Evolutionary conservation across 2,329 filamentous ascomycete genomes (phyloP).

Genomic region (Colletotrichum australisinense): DNA sequence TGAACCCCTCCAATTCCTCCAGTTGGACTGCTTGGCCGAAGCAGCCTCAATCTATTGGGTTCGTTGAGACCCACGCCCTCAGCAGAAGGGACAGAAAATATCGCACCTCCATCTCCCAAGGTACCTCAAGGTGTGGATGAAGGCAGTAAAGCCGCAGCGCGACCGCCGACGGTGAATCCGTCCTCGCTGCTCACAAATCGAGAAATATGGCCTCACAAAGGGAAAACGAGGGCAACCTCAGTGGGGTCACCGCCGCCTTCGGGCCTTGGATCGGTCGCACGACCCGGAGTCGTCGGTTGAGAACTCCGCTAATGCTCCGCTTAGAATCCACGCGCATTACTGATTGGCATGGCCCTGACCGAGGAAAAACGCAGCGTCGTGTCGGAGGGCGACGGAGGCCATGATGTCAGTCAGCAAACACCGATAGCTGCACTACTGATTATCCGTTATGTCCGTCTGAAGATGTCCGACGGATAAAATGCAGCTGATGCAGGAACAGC

Average conservation of each 20-base stretch:
- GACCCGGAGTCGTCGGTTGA: conserved; percentile 30
- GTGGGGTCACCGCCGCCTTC: conserved; percentile 32
- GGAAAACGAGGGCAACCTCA: conserved; percentile 22
- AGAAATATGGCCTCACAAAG: conserved; percentile 28
- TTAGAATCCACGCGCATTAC: conserved; percentile 32
- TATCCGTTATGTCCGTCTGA: conserved; percentile 24
- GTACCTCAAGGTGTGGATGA: conserved; percentile 31
- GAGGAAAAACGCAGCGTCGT: conserved; percentile 6
- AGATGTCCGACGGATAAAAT: conserved; percentile 17
- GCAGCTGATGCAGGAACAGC: conserved; percentile 27
- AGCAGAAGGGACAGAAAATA: conserved; percentile 35
- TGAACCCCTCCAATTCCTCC: conserved; percentile 28
- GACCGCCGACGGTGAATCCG: conserved; percentile 17
- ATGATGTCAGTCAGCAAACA: conserved; percentile 30
- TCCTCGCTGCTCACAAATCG: conserved; percentile 28
- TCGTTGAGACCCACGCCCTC: conserved; percentile 34
- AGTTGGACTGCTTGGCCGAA: conserved; percentile 30
- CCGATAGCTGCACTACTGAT: conserved; percentile 17
- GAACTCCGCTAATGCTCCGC: conserved; percentile 33
- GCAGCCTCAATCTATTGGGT: conserved; percentile 30
- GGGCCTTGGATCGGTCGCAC: conserved; percentile 31
- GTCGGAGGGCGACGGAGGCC: not conserved
- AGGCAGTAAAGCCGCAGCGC: not conserved
- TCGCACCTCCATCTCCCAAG: conserved; percentile 32
- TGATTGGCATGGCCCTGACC: conserved; percentile 28